phyloP scores from a whole-genome alignment of 805 yeast genomes.

The Cyberlindnera misumaiensis region DNA sequence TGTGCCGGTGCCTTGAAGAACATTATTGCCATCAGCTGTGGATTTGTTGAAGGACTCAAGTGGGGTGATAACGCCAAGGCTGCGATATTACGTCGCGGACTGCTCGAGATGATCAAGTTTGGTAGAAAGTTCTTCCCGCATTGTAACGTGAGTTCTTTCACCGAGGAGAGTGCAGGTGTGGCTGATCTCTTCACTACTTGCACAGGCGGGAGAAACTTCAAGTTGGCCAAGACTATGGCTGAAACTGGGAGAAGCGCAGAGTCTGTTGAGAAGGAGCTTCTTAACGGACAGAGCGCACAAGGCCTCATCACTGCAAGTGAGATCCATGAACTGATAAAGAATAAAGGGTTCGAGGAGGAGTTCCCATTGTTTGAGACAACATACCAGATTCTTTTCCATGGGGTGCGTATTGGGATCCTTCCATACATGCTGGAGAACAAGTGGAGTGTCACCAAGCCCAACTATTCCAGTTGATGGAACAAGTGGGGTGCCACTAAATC shows the following conservation, averaged over 20 bases:
- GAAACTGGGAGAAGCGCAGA: slow-evolving; percentile 63
- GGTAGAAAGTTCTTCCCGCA: slow-evolving; percentile 71
- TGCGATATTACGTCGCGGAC: slow-evolving; percentile 91
- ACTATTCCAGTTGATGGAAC: slow-evolving; percentile 8
- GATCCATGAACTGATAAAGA: slow-evolving; percentile 62
- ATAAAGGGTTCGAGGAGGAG: slow-evolving; percentile 28
- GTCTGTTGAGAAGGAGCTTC: slow-evolving; percentile 72
- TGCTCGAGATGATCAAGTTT: slow-evolving; percentile 80
- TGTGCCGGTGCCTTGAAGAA: slow-evolving; percentile 95
- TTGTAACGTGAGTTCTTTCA: slow-evolving; percentile 72
- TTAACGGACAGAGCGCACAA: slow-evolving; percentile 94
- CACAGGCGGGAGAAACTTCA: slow-evolving; percentile 91
- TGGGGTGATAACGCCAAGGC: slow-evolving; percentile 99
- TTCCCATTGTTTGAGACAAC: slow-evolving; percentile 45
- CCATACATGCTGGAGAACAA: slow-evolving; percentile 43
- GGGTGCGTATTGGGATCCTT: slow-evolving; percentile 49
- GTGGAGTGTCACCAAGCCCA: slow-evolving; percentile 23
- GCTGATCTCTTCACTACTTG: slow-evolving; percentile 96
- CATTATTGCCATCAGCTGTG: slow-evolving; percentile 90
- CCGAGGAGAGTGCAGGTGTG: slow-evolving; percentile 91
- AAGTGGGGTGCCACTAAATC: too few species aligned
- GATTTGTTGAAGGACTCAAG: slow-evolving; percentile 92
- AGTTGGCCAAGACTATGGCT: slow-evolving; percentile 80
- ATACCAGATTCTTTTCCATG: slow-evolving; percentile 55
- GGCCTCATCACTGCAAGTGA: slow-evolving; percentile 86